These are phyloP conservation scores for Plasmopara viticola DNA, from an alignment of 352 stramenopile species.

Conservation along the genomic window DNA sequence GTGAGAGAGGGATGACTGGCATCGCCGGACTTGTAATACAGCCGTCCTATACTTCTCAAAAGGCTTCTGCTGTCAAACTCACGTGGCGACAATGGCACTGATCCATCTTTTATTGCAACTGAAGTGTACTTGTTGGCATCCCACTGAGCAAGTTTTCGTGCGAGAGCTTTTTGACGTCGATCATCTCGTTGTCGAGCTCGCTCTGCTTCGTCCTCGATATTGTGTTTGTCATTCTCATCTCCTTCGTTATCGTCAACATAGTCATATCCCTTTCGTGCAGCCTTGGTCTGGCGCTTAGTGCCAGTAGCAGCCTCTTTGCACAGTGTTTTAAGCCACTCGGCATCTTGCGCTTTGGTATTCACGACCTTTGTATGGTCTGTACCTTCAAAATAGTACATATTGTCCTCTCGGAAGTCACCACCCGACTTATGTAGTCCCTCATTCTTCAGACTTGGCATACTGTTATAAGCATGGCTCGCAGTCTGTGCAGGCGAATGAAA, in stretches of 20 bases:
- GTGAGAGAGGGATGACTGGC: constrained; percentile 36
- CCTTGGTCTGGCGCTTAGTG: constrained; percentile 2
- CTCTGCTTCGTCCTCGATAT: constrained; percentile 41
- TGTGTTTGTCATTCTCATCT: constrained; percentile 25
- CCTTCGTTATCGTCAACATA: constrained; percentile 13
- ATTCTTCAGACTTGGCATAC: constrained; percentile 18
- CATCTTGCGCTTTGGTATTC: constrained; percentile 33
- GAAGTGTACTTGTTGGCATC: constrained; percentile 59
- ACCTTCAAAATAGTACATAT: constrained; percentile 84
- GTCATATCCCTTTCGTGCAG: too few relatives aligned
- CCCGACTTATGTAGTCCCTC: constrained; percentile 47
- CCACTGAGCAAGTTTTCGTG: constrained; percentile 53
- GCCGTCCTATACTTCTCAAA: constrained; percentile 7
- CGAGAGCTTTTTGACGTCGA: constrained; percentile 31
- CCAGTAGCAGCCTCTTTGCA: constrained; percentile 17
- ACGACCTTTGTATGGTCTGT: constrained; percentile 55
- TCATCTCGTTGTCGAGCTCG: constrained; percentile 33
- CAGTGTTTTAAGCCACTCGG: constrained; percentile 33
- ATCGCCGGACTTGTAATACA: constrained; percentile 54
- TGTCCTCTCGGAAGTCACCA: constrained; percentile 60
- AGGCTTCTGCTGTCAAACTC: constrained; percentile 6
- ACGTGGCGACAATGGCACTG: constrained; percentile 2
- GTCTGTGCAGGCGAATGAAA: constrained; percentile 2
- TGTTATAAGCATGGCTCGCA: constrained; percentile 6
- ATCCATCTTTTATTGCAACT: constrained; percentile 23